Percentiles rank a stretch among this genome's conserved stretches.
Evolutionary conservation across 2,329 filamentous ascomycete species (phyloP).

Genomic region (Phialophora chinensis): DNA sequence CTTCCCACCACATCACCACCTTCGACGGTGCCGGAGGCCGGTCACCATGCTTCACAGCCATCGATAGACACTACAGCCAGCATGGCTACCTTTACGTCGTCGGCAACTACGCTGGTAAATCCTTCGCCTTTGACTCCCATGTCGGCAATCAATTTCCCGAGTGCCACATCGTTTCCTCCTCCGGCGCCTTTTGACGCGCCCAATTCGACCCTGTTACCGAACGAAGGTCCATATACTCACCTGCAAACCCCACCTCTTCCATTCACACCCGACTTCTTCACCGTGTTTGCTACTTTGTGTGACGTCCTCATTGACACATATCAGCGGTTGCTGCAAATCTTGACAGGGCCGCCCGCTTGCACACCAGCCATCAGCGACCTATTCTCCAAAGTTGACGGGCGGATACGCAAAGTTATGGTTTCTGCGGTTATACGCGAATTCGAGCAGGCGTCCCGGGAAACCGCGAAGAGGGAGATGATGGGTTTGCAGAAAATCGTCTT

Average conservation of each 20-base stretch:
- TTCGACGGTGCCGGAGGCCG: constrained; percentile 31
- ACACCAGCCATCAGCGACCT: constrained; percentile 75
- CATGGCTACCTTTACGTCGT: constrained; percentile 48
- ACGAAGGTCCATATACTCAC: constrained; percentile 67
- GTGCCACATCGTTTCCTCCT: constrained; percentile 60
- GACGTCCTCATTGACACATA: constrained; percentile 96
- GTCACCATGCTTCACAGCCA: constrained; percentile 34
- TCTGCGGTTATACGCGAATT: constrained; percentile 89
- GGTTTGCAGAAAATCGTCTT: constrained; percentile 88
- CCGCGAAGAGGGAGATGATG: constrained; percentile 79
- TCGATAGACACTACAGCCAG: constrained; percentile 53
- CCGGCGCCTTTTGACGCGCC: constrained; percentile 54
- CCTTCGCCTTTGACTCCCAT: constrained; percentile 44
- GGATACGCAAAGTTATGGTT: constrained; percentile 85
- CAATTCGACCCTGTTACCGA: constrained; percentile 38
- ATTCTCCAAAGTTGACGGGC: constrained; percentile 87
- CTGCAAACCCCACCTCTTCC: constrained; percentile 89
- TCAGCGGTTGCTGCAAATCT: constrained; percentile 73
- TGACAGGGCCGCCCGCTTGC: constrained; percentile 77
- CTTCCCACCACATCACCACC: constrained; percentile 30
- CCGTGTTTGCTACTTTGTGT: constrained; percentile 93
- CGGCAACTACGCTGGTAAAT: constrained; percentile 41
- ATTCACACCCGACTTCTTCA: constrained; percentile 96
- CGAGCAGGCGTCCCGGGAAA: constrained; percentile 79
- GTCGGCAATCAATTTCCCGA: constrained; percentile 43